phyloP scores from a whole-genome alignment of 495 filamentous ascomycete species.

The Tuber borchii region DNA sequence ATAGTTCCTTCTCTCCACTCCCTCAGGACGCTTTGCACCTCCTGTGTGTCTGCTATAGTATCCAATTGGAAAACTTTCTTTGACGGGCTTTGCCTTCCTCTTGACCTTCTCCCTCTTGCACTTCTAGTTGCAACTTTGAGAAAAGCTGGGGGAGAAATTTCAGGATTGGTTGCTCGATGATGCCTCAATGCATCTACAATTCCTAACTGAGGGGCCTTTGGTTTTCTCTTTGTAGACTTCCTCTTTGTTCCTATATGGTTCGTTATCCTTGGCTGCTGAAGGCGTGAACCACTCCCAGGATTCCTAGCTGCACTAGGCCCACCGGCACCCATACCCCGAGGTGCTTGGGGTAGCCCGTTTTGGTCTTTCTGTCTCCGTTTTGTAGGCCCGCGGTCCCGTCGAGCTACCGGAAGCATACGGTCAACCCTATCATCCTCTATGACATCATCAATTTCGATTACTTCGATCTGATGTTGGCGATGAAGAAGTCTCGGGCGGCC shows the following conservation, averaged over 20 bases:
- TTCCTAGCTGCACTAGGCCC: neutral
- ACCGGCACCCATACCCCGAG: neutral
- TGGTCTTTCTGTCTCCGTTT: constrained; percentile 38
- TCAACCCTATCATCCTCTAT: constrained; percentile 53
- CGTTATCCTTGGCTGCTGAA: constrained; percentile 40
- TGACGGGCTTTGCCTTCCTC: constrained; percentile 67
- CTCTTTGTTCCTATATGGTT: constrained; percentile 18
- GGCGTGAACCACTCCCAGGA: constrained; percentile 41
- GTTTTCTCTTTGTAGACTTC: constrained; percentile 33
- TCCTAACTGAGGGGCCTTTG: constrained; percentile 52
- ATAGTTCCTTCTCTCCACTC: constrained; percentile 67
- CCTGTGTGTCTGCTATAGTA: constrained; percentile 64
- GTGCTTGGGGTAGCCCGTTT: constrained; percentile 30
- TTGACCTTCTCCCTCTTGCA: constrained; percentile 55
- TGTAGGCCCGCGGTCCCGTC: constrained; percentile 5
- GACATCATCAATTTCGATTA: constrained; percentile 44
- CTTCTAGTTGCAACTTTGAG: constrained; percentile 69
- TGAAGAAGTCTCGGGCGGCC: neutral
- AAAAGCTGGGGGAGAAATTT: constrained; percentile 56
- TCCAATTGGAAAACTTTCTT: constrained; percentile 67
- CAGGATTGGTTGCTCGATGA: constrained; percentile 34
- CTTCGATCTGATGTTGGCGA: constrained; percentile 14
- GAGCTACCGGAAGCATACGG: constrained; percentile 47
- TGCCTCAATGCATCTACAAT: constrained; percentile 64
- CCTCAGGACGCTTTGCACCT: constrained; percentile 59